Conservation (phyloP, 345 rosid genomes). For the Citrus unshiu region DNA sequence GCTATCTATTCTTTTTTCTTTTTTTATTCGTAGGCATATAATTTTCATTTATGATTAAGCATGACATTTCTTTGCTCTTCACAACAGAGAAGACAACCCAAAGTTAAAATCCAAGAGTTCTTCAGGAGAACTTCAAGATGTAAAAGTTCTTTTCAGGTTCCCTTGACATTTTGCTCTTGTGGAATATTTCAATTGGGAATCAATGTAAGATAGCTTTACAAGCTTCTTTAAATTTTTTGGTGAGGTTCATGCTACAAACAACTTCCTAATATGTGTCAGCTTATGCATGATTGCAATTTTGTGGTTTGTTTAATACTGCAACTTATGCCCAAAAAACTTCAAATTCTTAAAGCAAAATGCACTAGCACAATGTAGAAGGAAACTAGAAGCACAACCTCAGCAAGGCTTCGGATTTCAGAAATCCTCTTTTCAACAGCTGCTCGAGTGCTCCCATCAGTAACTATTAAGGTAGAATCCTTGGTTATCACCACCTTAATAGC, state of each 20-base stretch:
- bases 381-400: conserved; percentile 46
- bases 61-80: neutral
- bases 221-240: neutral
- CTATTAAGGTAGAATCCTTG: conserved; percentile 76
- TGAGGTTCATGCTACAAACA: neutral
- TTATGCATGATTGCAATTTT: neutral
- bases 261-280: neutral
- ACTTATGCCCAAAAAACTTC: neutral
- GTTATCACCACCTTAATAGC: conserved; percentile 69
- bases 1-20: neutral
- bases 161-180: neutral
- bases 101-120: neutral
- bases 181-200: neutral
- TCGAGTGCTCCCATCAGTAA: conserved; percentile 65
- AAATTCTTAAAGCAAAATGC: neutral
- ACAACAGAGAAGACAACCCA: neutral
- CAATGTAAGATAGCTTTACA: neutral
- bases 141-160: neutral
- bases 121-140: neutral
- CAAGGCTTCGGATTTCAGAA: conserved; percentile 61
- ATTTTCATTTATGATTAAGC: neutral
- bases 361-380: neutral
- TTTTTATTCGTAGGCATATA: neutral
- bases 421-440: conserved; percentile 71
- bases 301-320: neutral